These are phyloP conservation scores for Cyclotella cryptica DNA, from an alignment of 108 stramenopile genomes.

Conservation along the genomic window DNA sequence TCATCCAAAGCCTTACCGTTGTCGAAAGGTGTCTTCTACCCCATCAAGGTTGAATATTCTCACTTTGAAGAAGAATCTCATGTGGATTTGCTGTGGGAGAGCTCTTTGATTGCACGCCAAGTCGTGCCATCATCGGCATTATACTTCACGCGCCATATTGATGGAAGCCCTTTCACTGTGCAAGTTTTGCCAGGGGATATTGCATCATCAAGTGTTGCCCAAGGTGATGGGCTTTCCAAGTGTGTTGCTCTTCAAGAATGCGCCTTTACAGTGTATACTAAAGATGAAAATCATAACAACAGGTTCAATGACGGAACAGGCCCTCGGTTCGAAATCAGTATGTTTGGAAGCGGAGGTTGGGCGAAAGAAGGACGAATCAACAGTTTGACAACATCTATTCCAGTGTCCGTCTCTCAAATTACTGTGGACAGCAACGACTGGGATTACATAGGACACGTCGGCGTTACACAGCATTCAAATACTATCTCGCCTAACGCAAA, in stretches of 20 bases:
- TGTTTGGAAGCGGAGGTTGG: slow-evolving; percentile 78
- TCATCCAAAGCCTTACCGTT: slow-evolving; percentile 18
- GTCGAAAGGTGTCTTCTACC: slow-evolving; percentile 45
- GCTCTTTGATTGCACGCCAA: slow-evolving; percentile 18
- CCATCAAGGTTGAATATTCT: slow-evolving; percentile 57
- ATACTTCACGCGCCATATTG: slow-evolving; percentile 64
- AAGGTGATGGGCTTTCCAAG: slow-evolving; percentile 55
- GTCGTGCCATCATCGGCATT: slow-evolving; percentile 60
- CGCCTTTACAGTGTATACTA: slow-evolving; percentile 63
- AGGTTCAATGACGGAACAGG: slow-evolving; percentile 67
- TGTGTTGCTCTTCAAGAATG: slow-evolving; percentile 66
- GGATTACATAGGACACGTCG: slow-evolving; percentile 32
- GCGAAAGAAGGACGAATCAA: slow-evolving; percentile 66
- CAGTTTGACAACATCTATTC: slow-evolving; percentile 25
- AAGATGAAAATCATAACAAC: slow-evolving; percentile 62
- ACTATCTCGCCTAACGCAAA: slow-evolving; percentile 2
- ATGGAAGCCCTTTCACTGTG: slow-evolving; percentile 45
- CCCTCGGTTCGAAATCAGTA: slow-evolving; percentile 52
- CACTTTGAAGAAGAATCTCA: slow-evolving; percentile 56
- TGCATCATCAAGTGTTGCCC: slow-evolving; percentile 46
- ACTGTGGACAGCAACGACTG: slow-evolving; percentile 33
- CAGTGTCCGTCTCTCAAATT: slow-evolving; percentile 10
- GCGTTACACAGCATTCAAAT: slow-evolving; percentile 18
- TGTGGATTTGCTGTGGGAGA: slow-evolving; percentile 58
- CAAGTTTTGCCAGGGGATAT: slow-evolving; percentile 37